Conservation (phyloP, 805 yeast species). For the Suhomyces faveliae region DNA sequence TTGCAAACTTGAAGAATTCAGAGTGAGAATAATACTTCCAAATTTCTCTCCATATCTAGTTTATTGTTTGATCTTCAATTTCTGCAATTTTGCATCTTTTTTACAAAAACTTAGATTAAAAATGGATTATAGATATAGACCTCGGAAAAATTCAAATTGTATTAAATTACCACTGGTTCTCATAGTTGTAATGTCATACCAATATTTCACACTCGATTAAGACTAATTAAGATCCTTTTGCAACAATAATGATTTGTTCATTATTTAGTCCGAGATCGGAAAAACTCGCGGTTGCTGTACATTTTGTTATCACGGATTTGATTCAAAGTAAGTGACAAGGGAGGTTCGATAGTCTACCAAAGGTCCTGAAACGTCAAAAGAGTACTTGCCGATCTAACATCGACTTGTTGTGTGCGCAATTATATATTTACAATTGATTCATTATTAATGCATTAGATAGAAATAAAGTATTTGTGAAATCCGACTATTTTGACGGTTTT, state of each 20-base stretch:
- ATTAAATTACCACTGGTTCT: neutral
- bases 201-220: neutral
- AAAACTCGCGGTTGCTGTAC: neutral
- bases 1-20: too few relatives aligned
- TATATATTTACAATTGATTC: neutral
- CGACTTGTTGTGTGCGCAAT: too few relatives aligned
- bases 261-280: neutral
- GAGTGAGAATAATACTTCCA: too few relatives aligned
- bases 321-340: neutral
- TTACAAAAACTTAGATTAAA: neutral
- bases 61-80: too few relatives aligned
- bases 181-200: neutral
- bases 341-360: too few relatives aligned
- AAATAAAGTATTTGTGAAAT: neutral
- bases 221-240: neutral
- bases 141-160: too few relatives aligned
- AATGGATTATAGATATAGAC: neutral
- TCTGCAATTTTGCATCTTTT: neutral
- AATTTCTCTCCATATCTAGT: too few relatives aligned
- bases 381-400: too few relatives aligned
- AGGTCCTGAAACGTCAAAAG: too few relatives aligned
- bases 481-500: neutral
- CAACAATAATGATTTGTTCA: neutral
- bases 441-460: neutral
- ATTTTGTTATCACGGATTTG: neutral